These are phyloP conservation scores for Acanthamoeba sp. DNA, from an alignment of 208 protist species.

Conservation along the genomic window DNA sequence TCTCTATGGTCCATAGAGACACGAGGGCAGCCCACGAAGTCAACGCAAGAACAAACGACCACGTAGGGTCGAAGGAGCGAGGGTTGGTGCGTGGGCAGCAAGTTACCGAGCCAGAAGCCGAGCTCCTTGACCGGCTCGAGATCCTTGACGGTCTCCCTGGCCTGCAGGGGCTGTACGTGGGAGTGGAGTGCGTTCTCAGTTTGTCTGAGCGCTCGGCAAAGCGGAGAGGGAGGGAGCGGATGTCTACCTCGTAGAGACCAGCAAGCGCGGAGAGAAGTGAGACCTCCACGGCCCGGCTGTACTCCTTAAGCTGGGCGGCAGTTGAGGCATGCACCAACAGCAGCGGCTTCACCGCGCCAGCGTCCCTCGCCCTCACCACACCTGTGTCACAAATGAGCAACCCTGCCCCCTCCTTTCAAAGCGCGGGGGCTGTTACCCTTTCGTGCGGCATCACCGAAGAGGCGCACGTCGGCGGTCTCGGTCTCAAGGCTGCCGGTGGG, in stretches of 20 bases:
- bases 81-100: not conserved
- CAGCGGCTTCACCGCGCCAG: constrained; percentile 33
- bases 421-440: not conserved
- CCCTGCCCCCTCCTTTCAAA: no score
- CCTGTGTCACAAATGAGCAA: not conserved
- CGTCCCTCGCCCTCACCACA: constrained; percentile 6
- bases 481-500: constrained; percentile 69
- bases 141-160: constrained; percentile 10
- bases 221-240: not conserved
- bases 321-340: not conserved
- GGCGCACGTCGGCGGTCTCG: constrained; percentile 75
- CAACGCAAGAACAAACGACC: not conserved
- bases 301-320: constrained; percentile 47
- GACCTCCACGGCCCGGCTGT: not conserved
- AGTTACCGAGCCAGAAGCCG: constrained; percentile 32
- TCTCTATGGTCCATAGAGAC: not conserved
- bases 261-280: constrained; percentile 13
- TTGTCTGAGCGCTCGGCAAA: no score
- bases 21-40: no score
- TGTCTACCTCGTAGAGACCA: constrained; percentile 40
- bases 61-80: not conserved
- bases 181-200: not conserved
- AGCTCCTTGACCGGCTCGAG: constrained; percentile 29
- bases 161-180: not conserved
- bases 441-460: constrained; percentile 68